These are phyloP conservation scores for Encephalitozoon romaleae DNA, from an alignment of 371 early-diverging fungal species.

Conservation along the genomic window DNA sequence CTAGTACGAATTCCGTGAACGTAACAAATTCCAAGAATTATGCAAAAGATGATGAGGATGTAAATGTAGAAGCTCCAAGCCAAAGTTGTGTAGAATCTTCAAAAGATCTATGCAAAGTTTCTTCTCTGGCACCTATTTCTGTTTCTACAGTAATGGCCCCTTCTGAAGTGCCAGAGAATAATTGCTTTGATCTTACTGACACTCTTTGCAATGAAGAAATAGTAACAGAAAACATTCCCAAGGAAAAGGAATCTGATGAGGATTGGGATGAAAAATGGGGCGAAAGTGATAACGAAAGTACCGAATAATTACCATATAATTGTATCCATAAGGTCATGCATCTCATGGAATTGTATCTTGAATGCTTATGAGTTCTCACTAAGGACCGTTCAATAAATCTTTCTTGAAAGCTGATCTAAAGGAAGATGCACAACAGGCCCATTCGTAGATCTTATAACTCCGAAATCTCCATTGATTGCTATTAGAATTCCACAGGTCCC, in stretches of 20 bases:
- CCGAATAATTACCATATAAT: not conserved
- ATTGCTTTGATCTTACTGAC: not conserved
- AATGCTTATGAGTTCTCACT: not conserved
- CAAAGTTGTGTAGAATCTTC: not conserved
- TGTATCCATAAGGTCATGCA: not conserved
- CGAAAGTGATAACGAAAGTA: not conserved
- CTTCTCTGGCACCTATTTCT: not conserved
- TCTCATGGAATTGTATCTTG: too few relatives aligned
- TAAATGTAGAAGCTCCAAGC: not conserved
- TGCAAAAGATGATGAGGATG: not conserved
- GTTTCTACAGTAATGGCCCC: not conserved
- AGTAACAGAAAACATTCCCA: not conserved
- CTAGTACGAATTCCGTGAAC: not conserved
- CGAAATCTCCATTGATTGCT: constrained; percentile 70
- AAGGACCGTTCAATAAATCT: not conserved
- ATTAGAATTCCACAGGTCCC: constrained; percentile 70
- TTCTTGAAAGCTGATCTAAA: constrained; percentile 17
- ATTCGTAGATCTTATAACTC: constrained; percentile 66
- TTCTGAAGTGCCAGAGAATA: not conserved
- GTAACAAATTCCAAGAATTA: not conserved
- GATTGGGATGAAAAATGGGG: constrained; percentile 8
- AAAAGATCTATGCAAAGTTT: not conserved
- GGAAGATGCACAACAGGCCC: constrained; percentile 29
- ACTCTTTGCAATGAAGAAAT: not conserved
- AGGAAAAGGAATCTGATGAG: not conserved